These are phyloP conservation scores for Aureobasidium sp. DNA, from an alignment of 2,329 filamentous ascomycete species.

Conservation along the genomic window DNA sequence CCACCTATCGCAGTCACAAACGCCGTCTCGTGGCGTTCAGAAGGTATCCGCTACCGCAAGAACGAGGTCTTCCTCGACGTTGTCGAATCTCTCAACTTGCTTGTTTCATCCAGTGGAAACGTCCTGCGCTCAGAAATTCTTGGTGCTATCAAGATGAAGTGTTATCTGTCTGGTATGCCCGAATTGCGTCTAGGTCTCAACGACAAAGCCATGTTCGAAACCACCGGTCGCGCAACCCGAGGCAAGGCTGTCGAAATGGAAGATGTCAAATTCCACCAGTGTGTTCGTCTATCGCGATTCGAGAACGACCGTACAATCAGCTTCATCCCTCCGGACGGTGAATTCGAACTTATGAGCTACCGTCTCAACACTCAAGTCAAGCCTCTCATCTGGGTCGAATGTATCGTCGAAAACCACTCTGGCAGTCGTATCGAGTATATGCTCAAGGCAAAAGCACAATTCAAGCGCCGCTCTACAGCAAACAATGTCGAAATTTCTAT, in stretches of 20 bases:
- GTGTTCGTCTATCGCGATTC: constrained; percentile 88
- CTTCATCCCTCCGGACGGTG: constrained; percentile 96
- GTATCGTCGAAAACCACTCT: constrained; percentile 91
- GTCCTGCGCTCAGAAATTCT: constrained; percentile 94
- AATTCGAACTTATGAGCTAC: constrained; percentile 99
- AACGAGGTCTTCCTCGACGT: constrained; percentile 99
- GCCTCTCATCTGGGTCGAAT: constrained; percentile 97
- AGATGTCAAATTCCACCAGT: constrained; percentile 99
- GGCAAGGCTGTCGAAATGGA: constrained; percentile 99
- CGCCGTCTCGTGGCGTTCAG: constrained; percentile 93
- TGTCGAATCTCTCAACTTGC: constrained; percentile 89
- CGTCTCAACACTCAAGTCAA: constrained; percentile 98
- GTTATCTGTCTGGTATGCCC: constrained; percentile 96
- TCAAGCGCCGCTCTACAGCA: constrained; percentile 93
- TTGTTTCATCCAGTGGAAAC: constrained; percentile 90
- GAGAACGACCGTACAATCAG: constrained; percentile 98
- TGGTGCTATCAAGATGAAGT: constrained; percentile 99
- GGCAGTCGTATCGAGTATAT: constrained; percentile 97
- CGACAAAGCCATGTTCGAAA: constrained; percentile 99
- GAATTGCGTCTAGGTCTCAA: constrained; percentile 90
- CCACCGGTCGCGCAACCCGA: constrained; percentile 83
- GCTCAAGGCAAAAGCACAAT: constrained; percentile 95
- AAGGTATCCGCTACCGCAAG: constrained; percentile 96
- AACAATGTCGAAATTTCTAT: constrained; percentile 99
- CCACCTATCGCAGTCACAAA: constrained; percentile 98